Percentiles rank a stretch among this genome's conserved stretches.
phyloP scores from a whole-genome alignment of 169 alveolate genomes.

The Plasmodium gallinaceum region DNA sequence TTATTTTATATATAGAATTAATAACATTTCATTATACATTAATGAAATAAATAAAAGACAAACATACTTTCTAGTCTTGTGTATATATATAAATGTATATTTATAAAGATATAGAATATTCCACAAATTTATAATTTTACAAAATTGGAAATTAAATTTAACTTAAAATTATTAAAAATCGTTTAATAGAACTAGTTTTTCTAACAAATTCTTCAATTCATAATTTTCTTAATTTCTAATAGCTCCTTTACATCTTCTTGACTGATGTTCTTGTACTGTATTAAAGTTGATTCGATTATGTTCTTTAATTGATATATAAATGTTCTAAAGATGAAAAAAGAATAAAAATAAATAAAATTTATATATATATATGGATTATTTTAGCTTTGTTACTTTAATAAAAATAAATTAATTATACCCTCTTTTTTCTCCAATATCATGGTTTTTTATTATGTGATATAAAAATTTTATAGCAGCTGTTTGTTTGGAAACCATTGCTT shows the following conservation, averaged over 20 bases:
- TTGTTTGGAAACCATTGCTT: slow-evolving; percentile 31
- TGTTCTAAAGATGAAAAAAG: slow-evolving; percentile 23
- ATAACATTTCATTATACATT: too few relatives aligned
- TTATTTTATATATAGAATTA: too few relatives aligned
- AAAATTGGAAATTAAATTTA: too few relatives aligned
- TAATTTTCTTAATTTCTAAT: slow-evolving; percentile 43
- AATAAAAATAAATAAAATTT: background rate
- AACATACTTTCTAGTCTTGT: too few relatives aligned
- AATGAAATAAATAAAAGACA: too few relatives aligned
- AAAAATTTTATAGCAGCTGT: slow-evolving; percentile 49
- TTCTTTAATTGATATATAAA: slow-evolving; percentile 43
- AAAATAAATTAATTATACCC: slow-evolving; percentile 12
- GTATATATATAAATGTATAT: too few relatives aligned
- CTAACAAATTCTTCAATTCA: slow-evolving; percentile 5
- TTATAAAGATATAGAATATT: too few relatives aligned
- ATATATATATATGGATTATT: background rate
- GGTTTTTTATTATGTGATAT: slow-evolving; percentile 28
- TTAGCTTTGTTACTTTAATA: background rate
- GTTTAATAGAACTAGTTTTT: too few relatives aligned
- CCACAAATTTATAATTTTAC: too few relatives aligned
- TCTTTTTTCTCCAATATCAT: slow-evolving; percentile 31
- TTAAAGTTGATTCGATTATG: slow-evolving; percentile 52
- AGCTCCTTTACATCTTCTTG: slow-evolving; percentile 42
- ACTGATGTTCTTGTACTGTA: slow-evolving; percentile 19
- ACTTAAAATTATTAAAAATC: too few relatives aligned